Evolutionary conservation across 1,284 basidiomycete species (phyloP).

Genomic region (Stygiomarasmius scandens): DNA sequence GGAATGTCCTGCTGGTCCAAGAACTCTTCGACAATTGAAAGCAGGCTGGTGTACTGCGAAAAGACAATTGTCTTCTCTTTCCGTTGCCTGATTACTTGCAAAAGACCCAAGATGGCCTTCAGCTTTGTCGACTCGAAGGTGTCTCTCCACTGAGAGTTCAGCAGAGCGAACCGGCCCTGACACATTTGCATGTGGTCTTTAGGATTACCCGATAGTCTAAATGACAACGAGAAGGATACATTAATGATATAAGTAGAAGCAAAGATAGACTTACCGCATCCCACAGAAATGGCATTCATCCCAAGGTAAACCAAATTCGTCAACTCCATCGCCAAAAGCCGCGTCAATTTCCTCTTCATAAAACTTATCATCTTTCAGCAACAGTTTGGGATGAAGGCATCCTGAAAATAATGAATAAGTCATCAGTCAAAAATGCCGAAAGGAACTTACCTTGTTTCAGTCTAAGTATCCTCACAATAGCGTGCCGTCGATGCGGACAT

Average conservation of each 20-base stretch:
- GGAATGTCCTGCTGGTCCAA: conserved; percentile 40
- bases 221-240: not conserved
- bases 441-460: not conserved
- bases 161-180: not conserved
- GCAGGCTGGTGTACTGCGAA: conserved; percentile 57
- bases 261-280: not conserved
- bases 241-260: not conserved
- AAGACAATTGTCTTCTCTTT: conserved; percentile 57
- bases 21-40: conserved; percentile 59
- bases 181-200: not conserved
- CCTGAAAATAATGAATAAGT: not conserved
- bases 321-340: not conserved
- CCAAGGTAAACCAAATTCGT: not conserved
- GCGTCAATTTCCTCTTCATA: not conserved
- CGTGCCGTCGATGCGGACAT: not conserved
- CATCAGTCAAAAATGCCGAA: not conserved
- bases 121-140: not conserved
- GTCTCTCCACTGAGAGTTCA: not conserved
- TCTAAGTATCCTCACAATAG: not conserved
- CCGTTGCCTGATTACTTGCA: conserved; percentile 1
- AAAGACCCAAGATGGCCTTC: not conserved
- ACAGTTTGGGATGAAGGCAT: not conserved
- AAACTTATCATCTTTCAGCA: not conserved
- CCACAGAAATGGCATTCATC: not conserved
- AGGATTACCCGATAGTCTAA: not conserved